Evolutionary conservation across 1,284 basidiomycete species (phyloP), one percentile per base, ranked within the genome.

Genomic region (Cerioporus squamosus): DNA sequence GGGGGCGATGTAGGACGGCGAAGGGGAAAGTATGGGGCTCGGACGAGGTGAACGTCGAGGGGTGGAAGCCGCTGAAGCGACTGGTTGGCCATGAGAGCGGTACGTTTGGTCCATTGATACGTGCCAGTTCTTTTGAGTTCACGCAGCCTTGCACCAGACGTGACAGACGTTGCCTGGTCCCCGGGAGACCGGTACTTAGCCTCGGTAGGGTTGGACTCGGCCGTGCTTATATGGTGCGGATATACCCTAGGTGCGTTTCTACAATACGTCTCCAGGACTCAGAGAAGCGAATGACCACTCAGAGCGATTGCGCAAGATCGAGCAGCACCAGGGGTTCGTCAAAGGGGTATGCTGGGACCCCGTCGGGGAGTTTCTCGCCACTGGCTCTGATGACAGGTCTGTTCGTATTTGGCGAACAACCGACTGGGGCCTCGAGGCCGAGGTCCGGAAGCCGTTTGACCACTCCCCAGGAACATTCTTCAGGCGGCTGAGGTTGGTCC

Each of bases 341-440:
- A 99, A 99, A 75, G 97, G 97, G 53, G 94, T 99, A 49, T 95
- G 94, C 68, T 99, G 96, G 87, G 97, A 99, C 75, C 97, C 97
- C 1, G 93, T 97, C 5, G 97, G 97, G 46, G 92, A 98, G 74
- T 98, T 90, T 71, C 85, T 99, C 52, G 95, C 95, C 7, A 97
- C 95, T n/a, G 88, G 96, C 74, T 97, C 95, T 14, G 97, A 98
- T 73, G 97, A 99, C 77, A 89, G 94, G 72, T 91, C 93, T 2
- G 93, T 98, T 63, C 97, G 97, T 70, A 91, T 99, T 47, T 99
- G 97, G 97, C 85, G 93, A 63, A 97, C 95, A 0, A 87, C 85
- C 9, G 94, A 97, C 67, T 99, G 97, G 97, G 78, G 82, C 9
- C 75, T 96, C 8, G 93, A 96, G 63, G 86, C 89, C 3, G 90